Base-by-base conservation (phyloP, 176 grass and related monocot species). In the Ananas comosus region DNA sequence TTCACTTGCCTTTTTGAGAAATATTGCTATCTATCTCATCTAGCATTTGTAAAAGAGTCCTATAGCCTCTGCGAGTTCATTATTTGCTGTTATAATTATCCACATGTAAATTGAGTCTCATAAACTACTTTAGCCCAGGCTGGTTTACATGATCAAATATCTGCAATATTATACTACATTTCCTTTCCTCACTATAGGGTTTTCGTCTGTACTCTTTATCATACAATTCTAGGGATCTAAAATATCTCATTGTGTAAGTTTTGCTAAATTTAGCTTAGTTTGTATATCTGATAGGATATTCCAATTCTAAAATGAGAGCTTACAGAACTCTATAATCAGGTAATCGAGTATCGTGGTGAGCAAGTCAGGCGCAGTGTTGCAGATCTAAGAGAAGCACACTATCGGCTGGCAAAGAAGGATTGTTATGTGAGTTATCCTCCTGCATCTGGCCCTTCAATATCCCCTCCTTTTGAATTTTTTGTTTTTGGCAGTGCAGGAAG, bases 341-440 rank as follows among this genome's bases (percentile, higher is more conserved):
- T 99, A 61, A 82, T 91, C 0, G 94, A 99, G 74, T 99, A 99
- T 81, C 94, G 86, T 50, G 94, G 94, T 24, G 94, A 99, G 59
- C 87, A 80, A 81, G 86, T 99, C 74, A 84, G 94, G 29, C 71
- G 80, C 13, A 88, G 89, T 76, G 89, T 99, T 65, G 82, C 89
- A 68, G 89, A 99, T 83, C 79, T 89, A 70, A 87, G 94, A 79
- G 94, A 99, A 87, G 89, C 86, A 33, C 82, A 63, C 0, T 99
- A 99, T 83, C 84, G 64, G 65, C 71, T 65, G 66, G 86, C 87
- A 53, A 90, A 90, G 16, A 99, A 90, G 68, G 94, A 99, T 54
- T 99, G 94, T 48, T 99, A 99, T 80, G 94, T 99, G 72, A 93
- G 81, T 83, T 65, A 69, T 65, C 51, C 53, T 65, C 19, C 33